These are phyloP conservation scores for Candida labiduridarum DNA, from an alignment of 1,139 yeast genomes.

Conservation along the genomic window DNA sequence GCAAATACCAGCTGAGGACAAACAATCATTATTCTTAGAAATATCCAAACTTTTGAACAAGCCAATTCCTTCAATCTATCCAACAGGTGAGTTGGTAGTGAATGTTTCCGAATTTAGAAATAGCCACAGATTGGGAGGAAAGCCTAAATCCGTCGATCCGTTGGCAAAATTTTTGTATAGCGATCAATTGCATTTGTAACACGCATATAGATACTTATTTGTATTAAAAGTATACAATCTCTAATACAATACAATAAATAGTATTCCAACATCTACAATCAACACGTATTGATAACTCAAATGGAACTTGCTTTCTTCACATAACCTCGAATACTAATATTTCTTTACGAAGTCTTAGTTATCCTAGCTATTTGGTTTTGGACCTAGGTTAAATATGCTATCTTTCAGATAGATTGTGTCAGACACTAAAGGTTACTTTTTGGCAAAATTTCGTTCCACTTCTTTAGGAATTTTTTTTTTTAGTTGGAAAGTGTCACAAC, in stretches of 20 bases:
- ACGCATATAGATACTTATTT: background rate
- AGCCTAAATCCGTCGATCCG: slow-evolving; percentile 35
- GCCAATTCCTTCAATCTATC: slow-evolving; percentile 32
- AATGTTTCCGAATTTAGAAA: slow-evolving; percentile 28
- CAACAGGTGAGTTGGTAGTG: slow-evolving; percentile 26
- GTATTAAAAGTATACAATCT: background rate
- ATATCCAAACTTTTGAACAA: slow-evolving; percentile 18
- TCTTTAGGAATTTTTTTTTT: background rate
- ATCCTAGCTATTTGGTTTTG: too few species aligned
- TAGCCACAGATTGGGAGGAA: slow-evolving; percentile 27
- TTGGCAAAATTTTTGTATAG: slow-evolving; percentile 32
- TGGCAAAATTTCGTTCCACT: too few species aligned
- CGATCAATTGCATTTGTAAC: slow-evolving; percentile 32
- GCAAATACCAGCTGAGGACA: slow-evolving; percentile 11
- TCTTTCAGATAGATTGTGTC: too few species aligned
- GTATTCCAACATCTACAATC: too few species aligned
- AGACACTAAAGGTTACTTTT: too few species aligned
- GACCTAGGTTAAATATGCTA: too few species aligned
- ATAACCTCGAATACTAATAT: too few species aligned
- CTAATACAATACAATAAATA: background rate
- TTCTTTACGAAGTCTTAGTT: too few species aligned
- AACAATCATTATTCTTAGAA: slow-evolving; percentile 12
- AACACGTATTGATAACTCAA: too few species aligned
- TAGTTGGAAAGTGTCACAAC: too few species aligned
- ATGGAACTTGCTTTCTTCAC: too few species aligned